Evolutionary conservation across 2,329 filamentous ascomycete species (phyloP).

Genomic region (Anthostomella pinea): DNA sequence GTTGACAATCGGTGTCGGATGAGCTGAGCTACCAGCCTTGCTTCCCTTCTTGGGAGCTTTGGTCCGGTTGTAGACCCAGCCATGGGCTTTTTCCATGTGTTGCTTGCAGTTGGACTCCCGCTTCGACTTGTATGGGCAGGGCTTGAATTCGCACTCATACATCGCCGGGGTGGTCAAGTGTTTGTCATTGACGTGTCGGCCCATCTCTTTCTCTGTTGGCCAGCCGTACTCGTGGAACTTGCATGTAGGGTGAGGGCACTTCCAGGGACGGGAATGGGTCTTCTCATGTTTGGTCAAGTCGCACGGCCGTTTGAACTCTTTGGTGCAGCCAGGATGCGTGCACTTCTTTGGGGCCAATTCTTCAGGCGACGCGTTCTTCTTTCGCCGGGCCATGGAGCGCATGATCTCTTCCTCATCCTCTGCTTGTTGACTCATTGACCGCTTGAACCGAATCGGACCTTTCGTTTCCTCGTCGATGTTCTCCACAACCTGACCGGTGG

Average conservation of each 20-base stretch:
- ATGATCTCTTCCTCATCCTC: slow-evolving; percentile 79
- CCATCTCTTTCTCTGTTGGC: slow-evolving; percentile 97
- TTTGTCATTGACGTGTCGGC: slow-evolving; percentile 94
- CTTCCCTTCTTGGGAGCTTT: slow-evolving; percentile 76
- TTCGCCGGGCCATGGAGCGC: slow-evolving; percentile 92
- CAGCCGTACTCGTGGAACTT: slow-evolving; percentile 89
- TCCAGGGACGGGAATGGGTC: slow-evolving; percentile 94
- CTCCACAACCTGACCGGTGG: slow-evolving; percentile 64
- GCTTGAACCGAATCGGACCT: slow-evolving; percentile 56
- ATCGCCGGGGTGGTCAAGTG: slow-evolving; percentile 77
- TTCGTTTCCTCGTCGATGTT: slow-evolving; percentile 46
- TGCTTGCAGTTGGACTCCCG: slow-evolving; percentile 96
- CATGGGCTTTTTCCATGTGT: slow-evolving; percentile 96
- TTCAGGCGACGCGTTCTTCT: slow-evolving; percentile 86
- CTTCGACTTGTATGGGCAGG: slow-evolving; percentile 92
- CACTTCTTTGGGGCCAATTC: slow-evolving; percentile 79
- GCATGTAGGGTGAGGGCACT: slow-evolving; percentile 79
- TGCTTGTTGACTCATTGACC: slow-evolving; percentile 64
- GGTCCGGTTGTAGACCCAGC: slow-evolving; percentile 85
- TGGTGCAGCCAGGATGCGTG: slow-evolving; percentile 72
- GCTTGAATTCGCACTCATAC: slow-evolving; percentile 78
- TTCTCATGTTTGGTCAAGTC: slow-evolving; percentile 98
- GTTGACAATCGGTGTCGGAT: slow-evolving; percentile 58
- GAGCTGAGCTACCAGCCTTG: slow-evolving; percentile 45
- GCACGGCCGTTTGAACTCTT: slow-evolving; percentile 95